Percentiles rank a stretch among this genome's conserved stretches.
Conservation (phyloP, 495 filamentous ascomycete species). For the Thermothielavioides terrestris region DNA sequence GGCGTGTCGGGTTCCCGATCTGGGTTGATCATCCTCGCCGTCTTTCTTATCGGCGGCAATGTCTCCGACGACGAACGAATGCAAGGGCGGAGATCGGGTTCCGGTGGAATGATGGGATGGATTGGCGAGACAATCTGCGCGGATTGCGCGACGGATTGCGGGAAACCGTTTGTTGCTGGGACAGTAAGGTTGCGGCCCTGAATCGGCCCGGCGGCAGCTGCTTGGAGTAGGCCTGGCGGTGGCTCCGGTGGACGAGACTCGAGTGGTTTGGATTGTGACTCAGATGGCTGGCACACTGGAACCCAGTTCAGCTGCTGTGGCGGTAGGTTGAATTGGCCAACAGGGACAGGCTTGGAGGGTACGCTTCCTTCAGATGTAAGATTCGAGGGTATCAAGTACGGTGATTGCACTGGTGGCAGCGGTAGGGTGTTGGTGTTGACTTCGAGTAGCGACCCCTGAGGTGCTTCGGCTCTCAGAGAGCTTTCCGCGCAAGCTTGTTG, state of each 20-base stretch:
- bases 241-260: neutral
- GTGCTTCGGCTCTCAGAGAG: neutral
- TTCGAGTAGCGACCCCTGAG: neutral
- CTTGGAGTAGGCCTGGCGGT: neutral
- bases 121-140: neutral
- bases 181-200: neutral
- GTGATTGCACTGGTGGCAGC: neutral
- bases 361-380: neutral
- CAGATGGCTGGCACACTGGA: neutral
- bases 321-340: neutral
- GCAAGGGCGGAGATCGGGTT: too few species aligned
- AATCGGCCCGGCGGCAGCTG: neutral
- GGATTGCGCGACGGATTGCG: neutral
- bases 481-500: too few species aligned
- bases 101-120: too few species aligned
- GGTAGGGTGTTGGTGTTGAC: neutral
- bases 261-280: neutral
- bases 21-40: slow-evolving; percentile 8
- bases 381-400: neutral
- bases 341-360: neutral
- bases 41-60: slow-evolving; percentile 8
- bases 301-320: neutral
- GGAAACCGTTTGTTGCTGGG: neutral
- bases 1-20: neutral
- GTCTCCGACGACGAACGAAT: neutral